Conservation (phyloP, 495 filamentous ascomycete genomes). For the Trypethelium eluteriae region DNA sequence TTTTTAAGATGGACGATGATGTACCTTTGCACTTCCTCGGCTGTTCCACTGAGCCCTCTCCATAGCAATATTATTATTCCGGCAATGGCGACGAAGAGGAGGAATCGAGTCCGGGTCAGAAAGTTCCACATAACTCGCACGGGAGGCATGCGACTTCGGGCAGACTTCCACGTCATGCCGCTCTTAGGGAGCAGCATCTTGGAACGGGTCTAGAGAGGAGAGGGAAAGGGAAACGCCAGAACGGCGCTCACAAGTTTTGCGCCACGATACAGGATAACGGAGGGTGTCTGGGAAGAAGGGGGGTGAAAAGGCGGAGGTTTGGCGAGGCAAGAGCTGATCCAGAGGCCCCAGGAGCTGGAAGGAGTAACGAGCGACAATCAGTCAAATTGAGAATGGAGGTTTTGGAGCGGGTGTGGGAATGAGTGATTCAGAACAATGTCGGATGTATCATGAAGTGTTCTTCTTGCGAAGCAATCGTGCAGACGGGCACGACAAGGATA, state of each 20-base stretch:
- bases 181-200: constrained; percentile 76
- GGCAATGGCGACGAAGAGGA: constrained; percentile 64
- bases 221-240: background rate
- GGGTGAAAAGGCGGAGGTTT: background rate
- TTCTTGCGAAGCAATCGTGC: background rate
- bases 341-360: background rate
- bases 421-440: background rate
- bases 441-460: background rate
- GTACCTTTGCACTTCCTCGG: constrained; percentile 87
- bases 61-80: constrained; percentile 78
- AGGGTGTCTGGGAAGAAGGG: background rate
- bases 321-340: background rate
- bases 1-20: background rate
- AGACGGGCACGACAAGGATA: background rate
- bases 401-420: background rate
- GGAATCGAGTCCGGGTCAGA: constrained; percentile 69
- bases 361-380: background rate
- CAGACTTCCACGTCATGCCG: constrained; percentile 87
- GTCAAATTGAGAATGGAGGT: background rate
- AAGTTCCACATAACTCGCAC: constrained; percentile 70
- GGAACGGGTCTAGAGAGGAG: background rate
- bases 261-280: constrained; percentile 6
- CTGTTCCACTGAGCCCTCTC: constrained; percentile 74
- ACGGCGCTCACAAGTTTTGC: constrained; percentile 10
- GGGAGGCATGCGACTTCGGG: constrained; percentile 72